Evolutionary conservation across 352 stramenopile species (phyloP).

Genomic region (Phytophthora cajani): DNA sequence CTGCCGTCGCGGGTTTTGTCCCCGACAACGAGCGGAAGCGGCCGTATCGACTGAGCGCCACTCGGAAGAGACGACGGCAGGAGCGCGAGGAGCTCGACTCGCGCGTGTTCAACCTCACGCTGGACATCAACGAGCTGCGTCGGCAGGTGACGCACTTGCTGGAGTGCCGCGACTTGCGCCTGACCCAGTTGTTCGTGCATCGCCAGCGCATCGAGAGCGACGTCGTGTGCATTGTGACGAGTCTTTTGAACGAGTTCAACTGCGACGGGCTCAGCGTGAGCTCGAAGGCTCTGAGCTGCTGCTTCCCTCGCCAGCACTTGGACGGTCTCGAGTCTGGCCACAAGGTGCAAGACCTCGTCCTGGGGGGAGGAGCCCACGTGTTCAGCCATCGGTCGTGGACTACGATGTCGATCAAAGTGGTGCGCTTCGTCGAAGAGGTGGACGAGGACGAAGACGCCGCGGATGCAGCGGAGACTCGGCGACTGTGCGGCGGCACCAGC

Average conservation of each 20-base stretch:
- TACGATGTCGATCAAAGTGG: neutral
- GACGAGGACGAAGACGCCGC: neutral
- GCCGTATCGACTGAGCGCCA: constrained; percentile 20
- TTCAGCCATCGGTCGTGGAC: constrained; percentile 11
- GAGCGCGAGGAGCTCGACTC: constrained; percentile 14
- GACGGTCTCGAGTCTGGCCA: neutral
- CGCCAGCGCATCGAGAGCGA: constrained; percentile 17
- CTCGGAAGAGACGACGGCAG: constrained; percentile 3
- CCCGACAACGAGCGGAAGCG: constrained; percentile 26
- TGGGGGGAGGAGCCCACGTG: constrained; percentile 3
- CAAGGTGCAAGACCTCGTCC: neutral
- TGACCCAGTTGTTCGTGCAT: constrained; percentile 16
- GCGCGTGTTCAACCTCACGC: constrained; percentile 26
- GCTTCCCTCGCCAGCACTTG: neutral
- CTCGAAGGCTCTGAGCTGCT: neutral
- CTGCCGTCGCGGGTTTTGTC: neutral
- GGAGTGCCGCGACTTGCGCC: constrained; percentile 18
- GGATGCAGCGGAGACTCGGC: neutral
- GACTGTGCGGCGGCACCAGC: constrained; percentile 9
- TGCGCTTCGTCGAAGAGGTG: constrained; percentile 8
- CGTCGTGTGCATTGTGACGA: constrained; percentile 5
- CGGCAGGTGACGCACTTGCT: constrained; percentile 27
- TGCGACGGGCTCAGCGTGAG: constrained; percentile 1
- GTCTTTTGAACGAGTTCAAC: constrained; percentile 15
- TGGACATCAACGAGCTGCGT: constrained; percentile 31